Evolutionary conservation across 1,139 yeast genomes (phyloP).

Genomic region (Kodamaea plutei): DNA sequence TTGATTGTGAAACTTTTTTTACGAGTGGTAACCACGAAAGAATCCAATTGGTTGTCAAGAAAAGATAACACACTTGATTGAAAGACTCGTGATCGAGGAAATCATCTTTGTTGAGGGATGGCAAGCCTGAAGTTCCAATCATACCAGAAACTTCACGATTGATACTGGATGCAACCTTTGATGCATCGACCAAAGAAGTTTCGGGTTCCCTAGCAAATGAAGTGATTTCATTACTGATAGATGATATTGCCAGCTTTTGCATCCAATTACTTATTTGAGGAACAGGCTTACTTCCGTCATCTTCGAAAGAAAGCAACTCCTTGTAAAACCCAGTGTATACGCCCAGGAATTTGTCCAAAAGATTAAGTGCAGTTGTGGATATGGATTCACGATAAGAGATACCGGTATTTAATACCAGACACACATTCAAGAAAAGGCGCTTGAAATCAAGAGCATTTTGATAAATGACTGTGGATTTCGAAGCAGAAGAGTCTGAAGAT

Average conservation of each 20-base stretch:
- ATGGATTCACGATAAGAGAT: slow-evolving; percentile 51
- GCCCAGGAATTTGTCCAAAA: slow-evolving; percentile 29
- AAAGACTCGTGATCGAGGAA: slow-evolving; percentile 42
- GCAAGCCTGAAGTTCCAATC: not conserved
- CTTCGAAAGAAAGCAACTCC: slow-evolving; percentile 24
- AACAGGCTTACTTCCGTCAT: slow-evolving; percentile 20
- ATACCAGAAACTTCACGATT: not conserved
- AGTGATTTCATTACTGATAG: slow-evolving; percentile 20
- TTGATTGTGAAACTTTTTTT: slow-evolving; percentile 30
- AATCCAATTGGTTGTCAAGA: slow-evolving; percentile 46
- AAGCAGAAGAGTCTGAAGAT: not conserved
- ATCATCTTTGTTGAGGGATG: slow-evolving; percentile 34
- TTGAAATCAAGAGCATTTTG: slow-evolving; percentile 55
- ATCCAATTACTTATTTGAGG: slow-evolving; percentile 45
- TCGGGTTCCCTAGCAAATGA: not conserved
- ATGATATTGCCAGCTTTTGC: slow-evolving; percentile 31
- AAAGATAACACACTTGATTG: slow-evolving; percentile 46
- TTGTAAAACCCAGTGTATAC: slow-evolving; percentile 29
- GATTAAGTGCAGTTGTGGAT: slow-evolving; percentile 40
- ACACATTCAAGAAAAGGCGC: slow-evolving; percentile 45
- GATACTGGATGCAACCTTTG: not conserved
- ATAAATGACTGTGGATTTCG: slow-evolving; percentile 22
- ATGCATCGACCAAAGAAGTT: not conserved
- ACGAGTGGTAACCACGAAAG: slow-evolving; percentile 54
- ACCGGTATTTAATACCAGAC: slow-evolving; percentile 60